Evolutionary conservation across 345 rosid species (phyloP).

Genomic region (Eucalyptus urophylla): DNA sequence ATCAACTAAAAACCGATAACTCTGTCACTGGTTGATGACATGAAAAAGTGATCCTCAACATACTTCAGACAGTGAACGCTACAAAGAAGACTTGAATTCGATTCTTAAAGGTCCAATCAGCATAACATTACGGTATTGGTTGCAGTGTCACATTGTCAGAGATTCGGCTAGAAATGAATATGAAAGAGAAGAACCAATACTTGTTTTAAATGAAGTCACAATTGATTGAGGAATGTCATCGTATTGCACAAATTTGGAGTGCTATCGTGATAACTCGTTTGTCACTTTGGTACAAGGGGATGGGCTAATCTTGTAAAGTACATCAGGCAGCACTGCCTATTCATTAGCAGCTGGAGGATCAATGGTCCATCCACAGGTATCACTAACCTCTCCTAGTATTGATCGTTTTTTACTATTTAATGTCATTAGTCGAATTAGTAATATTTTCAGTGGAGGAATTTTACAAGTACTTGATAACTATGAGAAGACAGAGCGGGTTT

Average conservation of each 20-base stretch:
- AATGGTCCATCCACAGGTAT: slow-evolving; percentile 98
- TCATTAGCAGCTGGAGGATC: slow-evolving; percentile 94
- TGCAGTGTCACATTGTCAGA: slow-evolving; percentile 76
- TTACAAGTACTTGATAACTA: neutral
- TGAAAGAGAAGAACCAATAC: slow-evolving; percentile 66
- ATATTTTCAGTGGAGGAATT: neutral
- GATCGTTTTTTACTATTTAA: neutral
- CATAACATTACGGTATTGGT: slow-evolving; percentile 78
- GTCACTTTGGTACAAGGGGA: slow-evolving; percentile 99
- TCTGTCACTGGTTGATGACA: neutral
- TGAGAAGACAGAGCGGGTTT: neutral
- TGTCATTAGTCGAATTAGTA: neutral
- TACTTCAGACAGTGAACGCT: slow-evolving; percentile 70
- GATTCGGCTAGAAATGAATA: slow-evolving; percentile 64
- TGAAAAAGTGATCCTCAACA: slow-evolving; percentile 19
- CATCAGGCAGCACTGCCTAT: slow-evolving; percentile 98
- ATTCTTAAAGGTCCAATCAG: slow-evolving; percentile 77
- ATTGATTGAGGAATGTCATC: slow-evolving; percentile 94
- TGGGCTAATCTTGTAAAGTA: slow-evolving; percentile 83
- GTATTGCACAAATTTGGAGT: slow-evolving; percentile 88
- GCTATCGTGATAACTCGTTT: slow-evolving; percentile 86
- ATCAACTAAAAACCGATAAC: neutral
- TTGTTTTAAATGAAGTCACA: slow-evolving; percentile 93
- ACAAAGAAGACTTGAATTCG: slow-evolving; percentile 70
- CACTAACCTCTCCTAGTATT: neutral